phyloP scores from a whole-genome alignment of 768 basidiomycete species.

The Kwoniella heveanensis region DNA sequence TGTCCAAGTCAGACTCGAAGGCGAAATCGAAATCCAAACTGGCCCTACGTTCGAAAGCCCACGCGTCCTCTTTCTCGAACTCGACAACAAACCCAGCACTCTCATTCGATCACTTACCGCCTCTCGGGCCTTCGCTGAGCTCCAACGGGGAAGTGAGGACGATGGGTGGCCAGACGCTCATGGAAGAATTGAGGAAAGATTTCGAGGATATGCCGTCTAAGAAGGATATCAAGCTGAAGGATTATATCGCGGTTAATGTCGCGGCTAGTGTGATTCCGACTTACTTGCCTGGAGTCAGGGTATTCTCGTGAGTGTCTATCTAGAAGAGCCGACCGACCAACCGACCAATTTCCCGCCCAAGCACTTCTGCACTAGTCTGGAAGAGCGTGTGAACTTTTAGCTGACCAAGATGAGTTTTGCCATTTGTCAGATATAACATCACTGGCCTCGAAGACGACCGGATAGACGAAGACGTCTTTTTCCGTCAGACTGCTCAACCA shows the following conservation, averaged over 20 bases:
- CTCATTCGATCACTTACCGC: slow-evolving; percentile 13
- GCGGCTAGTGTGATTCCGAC: slow-evolving; percentile 84
- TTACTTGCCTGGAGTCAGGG: slow-evolving; percentile 76
- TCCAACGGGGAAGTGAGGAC: neutral
- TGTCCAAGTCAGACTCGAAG: neutral
- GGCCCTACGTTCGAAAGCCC: slow-evolving; percentile 5
- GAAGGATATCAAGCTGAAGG: slow-evolving; percentile 63
- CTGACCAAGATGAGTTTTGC: too few species aligned
- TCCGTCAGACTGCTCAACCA: neutral
- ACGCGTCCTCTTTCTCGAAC: slow-evolving; percentile 11
- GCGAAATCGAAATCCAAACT: neutral
- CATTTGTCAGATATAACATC: slow-evolving; percentile 63
- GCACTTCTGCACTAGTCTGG: too few species aligned
- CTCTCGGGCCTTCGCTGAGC: neutral
- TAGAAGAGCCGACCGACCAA: too few species aligned
- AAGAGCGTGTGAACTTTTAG: too few species aligned
- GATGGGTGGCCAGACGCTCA: slow-evolving; percentile 47
- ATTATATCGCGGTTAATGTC: slow-evolving; percentile 77
- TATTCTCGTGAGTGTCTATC: slow-evolving; percentile 63
- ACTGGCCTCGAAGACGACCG: slow-evolving; percentile 55
- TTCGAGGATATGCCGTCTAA: slow-evolving; percentile 65
- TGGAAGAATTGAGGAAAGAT: slow-evolving; percentile 64
- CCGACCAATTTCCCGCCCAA: too few species aligned
- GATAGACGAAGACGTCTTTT: slow-evolving; percentile 25
- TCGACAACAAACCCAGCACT: too few species aligned